Conservation (phyloP, 257 asterid species). For the Henckelia pumila region DNA sequence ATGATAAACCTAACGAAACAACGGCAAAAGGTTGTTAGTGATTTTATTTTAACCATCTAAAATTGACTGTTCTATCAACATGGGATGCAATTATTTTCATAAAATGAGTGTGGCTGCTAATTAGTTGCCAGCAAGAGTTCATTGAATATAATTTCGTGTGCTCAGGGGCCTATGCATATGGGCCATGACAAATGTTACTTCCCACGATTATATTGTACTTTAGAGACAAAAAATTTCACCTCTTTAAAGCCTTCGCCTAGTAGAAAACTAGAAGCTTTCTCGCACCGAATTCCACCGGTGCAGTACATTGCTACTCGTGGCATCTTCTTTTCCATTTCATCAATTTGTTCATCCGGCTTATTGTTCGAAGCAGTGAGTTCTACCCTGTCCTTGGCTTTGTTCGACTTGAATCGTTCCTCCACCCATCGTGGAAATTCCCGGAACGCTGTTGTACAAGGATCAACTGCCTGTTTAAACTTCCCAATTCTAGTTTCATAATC, state of each 20-base stretch:
- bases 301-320: conserved; percentile 98
- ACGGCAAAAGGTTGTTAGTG: too few species aligned
- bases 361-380: too few species aligned
- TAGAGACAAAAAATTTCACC: conserved; percentile 46
- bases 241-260: conserved; percentile 80
- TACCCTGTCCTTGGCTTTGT: conserved; percentile 32
- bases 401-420: conserved; percentile 49
- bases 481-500: conserved; percentile 97
- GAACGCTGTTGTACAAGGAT: conserved; percentile 91
- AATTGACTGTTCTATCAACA: too few species aligned
- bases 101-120: too few species aligned
- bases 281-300: conserved; percentile 98
- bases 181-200: too few species aligned
- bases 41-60: too few species aligned
- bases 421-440: conserved; percentile 93
- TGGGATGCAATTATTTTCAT: too few species aligned
- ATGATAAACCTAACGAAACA: conserved; percentile 72
- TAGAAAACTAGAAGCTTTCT: conserved; percentile 96
- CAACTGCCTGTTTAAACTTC: conserved; percentile 86
- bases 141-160: too few species aligned
- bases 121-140: too few species aligned
- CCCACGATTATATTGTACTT: too few species aligned
- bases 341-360: conserved; percentile 35
- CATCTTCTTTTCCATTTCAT: conserved; percentile 45
- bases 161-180: too few species aligned